These are phyloP conservation scores for Fusarium torreyae DNA, from an alignment of 2,329 filamentous ascomycete genomes.

Conservation along the genomic window DNA sequence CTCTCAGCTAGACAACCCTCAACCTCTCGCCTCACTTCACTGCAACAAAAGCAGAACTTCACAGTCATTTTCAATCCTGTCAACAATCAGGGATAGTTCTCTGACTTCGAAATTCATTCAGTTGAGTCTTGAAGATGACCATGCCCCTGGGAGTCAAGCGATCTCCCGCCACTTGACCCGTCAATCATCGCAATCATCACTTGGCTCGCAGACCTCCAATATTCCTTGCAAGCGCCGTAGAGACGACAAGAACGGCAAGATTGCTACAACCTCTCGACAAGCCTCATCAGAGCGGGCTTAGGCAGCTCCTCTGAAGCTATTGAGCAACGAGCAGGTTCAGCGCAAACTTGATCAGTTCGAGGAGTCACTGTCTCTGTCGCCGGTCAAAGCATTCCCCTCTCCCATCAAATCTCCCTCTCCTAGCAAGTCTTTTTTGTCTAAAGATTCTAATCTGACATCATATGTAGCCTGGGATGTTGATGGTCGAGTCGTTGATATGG, in stretches of 20 bases:
- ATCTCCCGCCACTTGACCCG: slow-evolving; percentile 52
- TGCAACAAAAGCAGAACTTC: slow-evolving; percentile 48
- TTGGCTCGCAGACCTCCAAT: slow-evolving; percentile 45
- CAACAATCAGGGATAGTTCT: slow-evolving; percentile 62
- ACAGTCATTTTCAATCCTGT: slow-evolving; percentile 49
- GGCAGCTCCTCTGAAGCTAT: slow-evolving; percentile 55
- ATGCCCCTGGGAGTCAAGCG: slow-evolving; percentile 63
- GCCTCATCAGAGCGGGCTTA: slow-evolving; percentile 50
- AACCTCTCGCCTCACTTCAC: slow-evolving; percentile 37
- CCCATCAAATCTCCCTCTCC: slow-evolving; percentile 62
- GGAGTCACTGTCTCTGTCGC: slow-evolving; percentile 51
- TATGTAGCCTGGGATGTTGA: slow-evolving; percentile 85
- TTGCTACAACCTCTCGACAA: slow-evolving; percentile 22
- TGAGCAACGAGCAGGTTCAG: slow-evolving; percentile 50
- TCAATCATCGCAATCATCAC: slow-evolving; percentile 46
- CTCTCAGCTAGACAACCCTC: slow-evolving; percentile 28
- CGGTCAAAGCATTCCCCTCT: slow-evolving; percentile 55
- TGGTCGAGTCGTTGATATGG: slow-evolving; percentile 81
- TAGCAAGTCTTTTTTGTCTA: slow-evolving; percentile 73
- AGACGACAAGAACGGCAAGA: slow-evolving; percentile 39
- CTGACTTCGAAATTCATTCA: slow-evolving; percentile 56
- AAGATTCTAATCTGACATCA: slow-evolving; percentile 78
- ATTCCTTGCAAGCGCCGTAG: slow-evolving; percentile 50
- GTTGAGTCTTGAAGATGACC: slow-evolving; percentile 58
- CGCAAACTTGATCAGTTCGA: slow-evolving; percentile 54